phyloP scores from a whole-genome alignment of 345 rosid genomes.

The Rhodamnia rubescens region DNA sequence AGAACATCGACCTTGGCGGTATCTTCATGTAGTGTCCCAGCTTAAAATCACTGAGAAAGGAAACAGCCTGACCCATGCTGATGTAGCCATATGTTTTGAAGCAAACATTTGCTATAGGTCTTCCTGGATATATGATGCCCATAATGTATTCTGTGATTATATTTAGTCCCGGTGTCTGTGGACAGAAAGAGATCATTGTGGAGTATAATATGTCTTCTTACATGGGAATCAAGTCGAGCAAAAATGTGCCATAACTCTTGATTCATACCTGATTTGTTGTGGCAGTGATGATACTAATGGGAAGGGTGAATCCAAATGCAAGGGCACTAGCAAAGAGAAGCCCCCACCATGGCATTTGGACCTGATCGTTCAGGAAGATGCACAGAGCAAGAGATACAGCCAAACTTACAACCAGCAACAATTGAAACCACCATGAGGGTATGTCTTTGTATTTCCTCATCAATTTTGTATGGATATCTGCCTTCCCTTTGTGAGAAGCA shows the following conservation, averaged over 20 bases:
- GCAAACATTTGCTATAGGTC: conserved; percentile 91
- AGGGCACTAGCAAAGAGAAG: conserved; percentile 62
- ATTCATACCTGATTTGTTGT: conserved; percentile 72
- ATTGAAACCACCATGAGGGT: conserved; percentile 85
- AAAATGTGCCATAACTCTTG: neutral
- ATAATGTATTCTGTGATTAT: conserved; percentile 82
- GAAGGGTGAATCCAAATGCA: conserved; percentile 82
- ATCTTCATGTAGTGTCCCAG: conserved; percentile 97
- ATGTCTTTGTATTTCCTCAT: conserved; percentile 78
- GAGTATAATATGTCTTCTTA: neutral
- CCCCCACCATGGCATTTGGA: conserved; percentile 99
- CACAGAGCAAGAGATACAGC: conserved; percentile 52
- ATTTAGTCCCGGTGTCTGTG: conserved; percentile 84
- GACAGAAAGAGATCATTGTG: neutral
- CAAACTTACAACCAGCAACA: conserved; percentile 35
- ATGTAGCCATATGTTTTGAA: conserved; percentile 84
- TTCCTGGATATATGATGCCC: conserved; percentile 80
- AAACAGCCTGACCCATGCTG: conserved; percentile 92
- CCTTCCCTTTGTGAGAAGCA: conserved; percentile 57
- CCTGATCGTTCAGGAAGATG: conserved; percentile 54
- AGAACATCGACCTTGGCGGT: conserved; percentile 94
- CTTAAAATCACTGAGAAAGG: conserved; percentile 88
- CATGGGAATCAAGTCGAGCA: neutral
- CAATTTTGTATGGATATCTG: conserved; percentile 70
- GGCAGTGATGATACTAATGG: conserved; percentile 79